A percentile compares a stretch with the other conserved stretches of the same genome.
These are phyloP conservation scores for Tricholoma matsutake DNA, from an alignment of 768 basidiomycete genomes.

Conservation along the genomic window DNA sequence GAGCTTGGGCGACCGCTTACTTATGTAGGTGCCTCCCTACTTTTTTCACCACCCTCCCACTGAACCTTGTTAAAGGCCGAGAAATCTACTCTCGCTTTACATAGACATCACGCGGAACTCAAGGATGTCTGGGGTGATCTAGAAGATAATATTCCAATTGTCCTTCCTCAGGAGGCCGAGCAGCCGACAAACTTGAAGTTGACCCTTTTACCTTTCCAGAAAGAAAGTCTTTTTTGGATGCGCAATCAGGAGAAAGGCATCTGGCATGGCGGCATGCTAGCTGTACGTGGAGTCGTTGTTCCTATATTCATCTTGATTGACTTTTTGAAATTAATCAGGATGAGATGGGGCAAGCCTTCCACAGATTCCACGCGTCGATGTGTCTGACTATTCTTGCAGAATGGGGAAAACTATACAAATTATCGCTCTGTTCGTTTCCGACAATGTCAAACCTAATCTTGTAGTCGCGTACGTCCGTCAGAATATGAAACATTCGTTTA, in stretches of 20 bases:
- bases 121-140: slow-evolving; percentile 86
- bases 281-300: slow-evolving; percentile 46
- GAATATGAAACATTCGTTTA: slow-evolving; percentile 50
- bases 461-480: slow-evolving; percentile 76
- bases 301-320: neutral
- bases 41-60: slow-evolving; percentile 3
- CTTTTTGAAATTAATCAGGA: slow-evolving; percentile 45
- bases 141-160: slow-evolving; percentile 54
- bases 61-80: slow-evolving; percentile 53
- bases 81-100: slow-evolving; percentile 59
- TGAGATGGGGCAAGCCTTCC: slow-evolving; percentile 76
- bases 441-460: slow-evolving; percentile 76
- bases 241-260: slow-evolving; percentile 81
- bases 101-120: slow-evolving; percentile 76
- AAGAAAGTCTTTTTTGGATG: slow-evolving; percentile 96
- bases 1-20: slow-evolving; percentile 76
- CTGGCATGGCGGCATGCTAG: slow-evolving; percentile 92
- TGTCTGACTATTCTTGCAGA: slow-evolving; percentile 31
- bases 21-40: slow-evolving; percentile 40
- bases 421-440: slow-evolving; percentile 83
- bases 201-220: slow-evolving; percentile 89
- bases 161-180: slow-evolving; percentile 64
- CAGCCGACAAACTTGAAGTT: slow-evolving; percentile 86
- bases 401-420: slow-evolving; percentile 98
- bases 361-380: neutral